Conservation (phyloP, 176 grass and related monocot genomes). For the Leersia perrieri region DNA sequence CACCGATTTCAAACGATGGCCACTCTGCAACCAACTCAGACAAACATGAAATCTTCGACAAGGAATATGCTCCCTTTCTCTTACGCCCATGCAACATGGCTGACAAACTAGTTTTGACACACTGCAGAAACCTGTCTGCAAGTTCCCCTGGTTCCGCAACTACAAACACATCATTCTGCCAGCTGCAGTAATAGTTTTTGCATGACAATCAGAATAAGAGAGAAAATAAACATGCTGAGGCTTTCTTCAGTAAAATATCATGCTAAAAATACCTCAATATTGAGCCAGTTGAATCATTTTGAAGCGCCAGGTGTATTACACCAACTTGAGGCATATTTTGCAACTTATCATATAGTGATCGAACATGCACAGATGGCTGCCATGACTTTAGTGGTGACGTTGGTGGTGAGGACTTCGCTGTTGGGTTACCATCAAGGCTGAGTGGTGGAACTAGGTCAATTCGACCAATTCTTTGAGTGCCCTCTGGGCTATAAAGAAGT, state of each 20-base stretch:
- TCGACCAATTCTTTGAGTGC: slow-evolving; percentile 61
- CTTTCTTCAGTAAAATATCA: slow-evolving; percentile 6
- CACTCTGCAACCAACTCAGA: slow-evolving; percentile 77
- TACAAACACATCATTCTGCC: slow-evolving; percentile 99
- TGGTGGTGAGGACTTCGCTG: slow-evolving; percentile 57
- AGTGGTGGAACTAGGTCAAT: slow-evolving; percentile 89
- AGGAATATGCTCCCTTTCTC: slow-evolving; percentile 71
- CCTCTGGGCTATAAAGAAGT: slow-evolving; percentile 92
- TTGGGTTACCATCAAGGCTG: slow-evolving; percentile 85
- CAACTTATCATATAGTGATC: slow-evolving; percentile 75
- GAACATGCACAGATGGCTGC: slow-evolving; percentile 71
- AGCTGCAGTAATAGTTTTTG: slow-evolving; percentile 54
- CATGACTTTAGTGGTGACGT: slow-evolving; percentile 64
- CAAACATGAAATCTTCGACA: slow-evolving; percentile 78
- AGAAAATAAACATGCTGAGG: background rate
- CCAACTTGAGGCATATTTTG: slow-evolving; percentile 98
- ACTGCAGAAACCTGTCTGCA: slow-evolving; percentile 89
- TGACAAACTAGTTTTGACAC: slow-evolving; percentile 79
- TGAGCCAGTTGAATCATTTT: slow-evolving; percentile 92
- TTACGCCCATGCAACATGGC: slow-evolving; percentile 53
- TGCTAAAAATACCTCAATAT: slow-evolving; percentile 73
- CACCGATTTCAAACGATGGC: slow-evolving; percentile 88
- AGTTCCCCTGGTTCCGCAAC: slow-evolving; percentile 94
- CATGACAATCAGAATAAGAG: slow-evolving; percentile 18
- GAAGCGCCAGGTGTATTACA: slow-evolving; percentile 88